Evolutionary conservation across 2,329 filamentous ascomycete genomes (phyloP).

Genomic region (Mycocentrospora acerina): DNA sequence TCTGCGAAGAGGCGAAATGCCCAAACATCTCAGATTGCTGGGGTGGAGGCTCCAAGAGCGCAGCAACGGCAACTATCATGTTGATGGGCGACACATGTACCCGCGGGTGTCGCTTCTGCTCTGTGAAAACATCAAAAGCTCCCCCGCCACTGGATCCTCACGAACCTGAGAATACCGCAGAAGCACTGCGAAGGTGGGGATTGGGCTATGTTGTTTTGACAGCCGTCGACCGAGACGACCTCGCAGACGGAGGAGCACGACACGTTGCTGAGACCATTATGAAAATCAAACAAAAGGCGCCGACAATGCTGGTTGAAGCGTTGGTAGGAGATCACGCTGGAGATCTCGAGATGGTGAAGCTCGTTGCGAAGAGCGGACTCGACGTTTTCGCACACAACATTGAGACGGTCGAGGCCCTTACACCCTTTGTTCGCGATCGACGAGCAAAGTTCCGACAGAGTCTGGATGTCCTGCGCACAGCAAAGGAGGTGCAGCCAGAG

Average conservation of each 20-base stretch:
- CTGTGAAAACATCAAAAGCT: slow-evolving; percentile 81
- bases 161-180: slow-evolving; percentile 94
- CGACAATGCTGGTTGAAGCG: slow-evolving; percentile 76
- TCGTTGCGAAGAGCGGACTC: slow-evolving; percentile 83
- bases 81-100: slow-evolving; percentile 99
- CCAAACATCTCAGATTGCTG: slow-evolving; percentile 98
- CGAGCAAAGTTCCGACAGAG: slow-evolving; percentile 88
- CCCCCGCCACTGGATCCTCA: slow-evolving; percentile 86
- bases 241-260: slow-evolving; percentile 80
- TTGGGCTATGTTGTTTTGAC: slow-evolving; percentile 95
- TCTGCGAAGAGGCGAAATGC: slow-evolving; percentile 96
- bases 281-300: slow-evolving; percentile 77
- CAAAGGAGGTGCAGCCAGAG: slow-evolving; percentile 72
- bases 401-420: slow-evolving; percentile 89
- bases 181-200: slow-evolving; percentile 89
- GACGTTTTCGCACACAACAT: slow-evolving; percentile 98
- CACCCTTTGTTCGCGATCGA: slow-evolving; percentile 85
- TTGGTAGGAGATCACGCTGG: slow-evolving; percentile 86
- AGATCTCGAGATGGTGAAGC: slow-evolving; percentile 79
- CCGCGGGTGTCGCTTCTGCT: slow-evolving; percentile 93
- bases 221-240: slow-evolving; percentile 88
- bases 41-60: slow-evolving; percentile 85
- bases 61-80: slow-evolving; percentile 98
- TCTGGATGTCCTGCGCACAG: slow-evolving; percentile 74
- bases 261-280: slow-evolving; percentile 95